Conservation (phyloP, 257 asterid species). For the Nicotiana noctiflora region DNA sequence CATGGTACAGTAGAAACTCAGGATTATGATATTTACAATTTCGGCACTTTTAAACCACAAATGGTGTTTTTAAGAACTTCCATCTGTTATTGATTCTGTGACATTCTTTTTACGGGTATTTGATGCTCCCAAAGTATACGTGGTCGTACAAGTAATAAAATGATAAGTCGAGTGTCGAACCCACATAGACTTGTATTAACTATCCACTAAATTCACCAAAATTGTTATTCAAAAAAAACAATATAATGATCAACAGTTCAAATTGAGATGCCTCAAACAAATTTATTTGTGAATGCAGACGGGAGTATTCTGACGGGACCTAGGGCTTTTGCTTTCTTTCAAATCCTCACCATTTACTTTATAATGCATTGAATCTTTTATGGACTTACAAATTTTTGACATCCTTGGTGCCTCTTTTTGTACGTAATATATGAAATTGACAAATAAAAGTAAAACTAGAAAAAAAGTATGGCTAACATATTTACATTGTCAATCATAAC, state of each 20-base stretch:
- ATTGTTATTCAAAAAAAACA: too few relatives aligned
- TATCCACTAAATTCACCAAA: too few relatives aligned
- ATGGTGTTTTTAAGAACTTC: background rate
- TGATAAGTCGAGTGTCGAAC: too few relatives aligned
- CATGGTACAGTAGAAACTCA: conserved; percentile 37
- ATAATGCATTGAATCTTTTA: background rate
- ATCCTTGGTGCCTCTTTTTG: background rate
- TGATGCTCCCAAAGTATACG: background rate
- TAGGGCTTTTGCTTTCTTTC: background rate
- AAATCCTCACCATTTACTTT: background rate
- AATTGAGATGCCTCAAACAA: background rate
- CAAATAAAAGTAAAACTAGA: background rate
- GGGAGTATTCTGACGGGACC: too few relatives aligned
- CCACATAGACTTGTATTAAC: too few relatives aligned
- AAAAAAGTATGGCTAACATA: background rate
- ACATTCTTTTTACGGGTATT: too few relatives aligned
- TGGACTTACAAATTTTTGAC: background rate
- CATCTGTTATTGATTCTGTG: background rate
- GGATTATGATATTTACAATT: background rate
- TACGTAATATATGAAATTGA: background rate
- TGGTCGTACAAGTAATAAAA: too few relatives aligned
- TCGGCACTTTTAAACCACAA: background rate
- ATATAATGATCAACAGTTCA: background rate
- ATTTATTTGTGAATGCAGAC: background rate
- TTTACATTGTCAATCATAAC: background rate